These are phyloP conservation scores for Datisca glomerata DNA, from an alignment of 306 rosid species.

Conservation along the genomic window DNA sequence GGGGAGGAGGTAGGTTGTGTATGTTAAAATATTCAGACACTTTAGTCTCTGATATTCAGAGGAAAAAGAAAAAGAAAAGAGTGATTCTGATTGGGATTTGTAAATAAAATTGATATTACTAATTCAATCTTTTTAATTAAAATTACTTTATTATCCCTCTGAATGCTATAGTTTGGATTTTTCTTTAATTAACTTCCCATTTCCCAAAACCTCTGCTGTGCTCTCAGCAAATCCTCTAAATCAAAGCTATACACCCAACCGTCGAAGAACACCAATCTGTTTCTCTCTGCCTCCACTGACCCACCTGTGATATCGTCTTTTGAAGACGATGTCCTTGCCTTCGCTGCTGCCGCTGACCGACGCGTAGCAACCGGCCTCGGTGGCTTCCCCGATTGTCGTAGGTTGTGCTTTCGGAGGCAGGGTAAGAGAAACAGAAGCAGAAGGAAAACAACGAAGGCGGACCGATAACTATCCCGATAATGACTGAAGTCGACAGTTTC, in stretches of 20 bases:
- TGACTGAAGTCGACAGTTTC: conserved; percentile 66
- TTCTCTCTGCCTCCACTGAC: conserved; percentile 76
- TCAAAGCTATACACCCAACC: conserved; percentile 85
- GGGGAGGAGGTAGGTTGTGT: no score
- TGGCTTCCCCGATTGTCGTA: conserved; percentile 18
- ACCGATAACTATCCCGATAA: conserved; percentile 54
- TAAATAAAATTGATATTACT: no score
- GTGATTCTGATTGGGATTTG: no score
- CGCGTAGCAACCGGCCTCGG: conserved; percentile 28
- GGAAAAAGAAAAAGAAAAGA: no score
- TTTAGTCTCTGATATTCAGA: no score
- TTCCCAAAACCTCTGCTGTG: conserved; percentile 98
- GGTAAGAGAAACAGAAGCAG: conserved; percentile 36
- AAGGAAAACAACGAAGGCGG: conserved; percentile 13
- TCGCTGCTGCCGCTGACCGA: conserved; percentile 21
- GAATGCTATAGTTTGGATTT: no score
- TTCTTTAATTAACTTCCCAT: no score
- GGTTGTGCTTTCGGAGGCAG: conserved; percentile 38
- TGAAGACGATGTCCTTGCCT: conserved; percentile 88
- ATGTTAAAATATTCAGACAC: no score
- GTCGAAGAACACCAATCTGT: conserved; percentile 69
- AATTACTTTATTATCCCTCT: no score
- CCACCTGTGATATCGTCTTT: conserved; percentile 87
- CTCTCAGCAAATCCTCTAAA: conserved; percentile 80
- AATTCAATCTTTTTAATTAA: no score